Conservation (phyloP, 345 rosid species). For the Hypericum perforatum region DNA sequence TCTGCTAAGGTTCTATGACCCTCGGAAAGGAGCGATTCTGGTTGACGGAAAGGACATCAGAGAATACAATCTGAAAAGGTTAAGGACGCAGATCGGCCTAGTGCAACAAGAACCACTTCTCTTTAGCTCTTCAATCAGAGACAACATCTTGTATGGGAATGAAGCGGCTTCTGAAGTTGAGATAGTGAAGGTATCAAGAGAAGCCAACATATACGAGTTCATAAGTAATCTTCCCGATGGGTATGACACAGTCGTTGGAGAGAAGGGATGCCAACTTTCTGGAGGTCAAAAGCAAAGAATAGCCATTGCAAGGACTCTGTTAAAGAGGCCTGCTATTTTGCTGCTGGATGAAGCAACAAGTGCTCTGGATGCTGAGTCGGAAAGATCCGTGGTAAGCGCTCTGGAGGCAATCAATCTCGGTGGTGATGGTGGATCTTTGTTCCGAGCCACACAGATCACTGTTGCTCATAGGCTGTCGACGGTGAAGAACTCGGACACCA, state of each 20-base stretch:
- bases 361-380: constrained; percentile 75
- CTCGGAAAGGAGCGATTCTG: constrained; percentile 28
- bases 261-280: constrained; percentile 56
- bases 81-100: constrained; percentile 40
- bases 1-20: constrained; percentile 40
- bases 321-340: constrained; percentile 47
- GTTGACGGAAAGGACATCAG: constrained; percentile 31
- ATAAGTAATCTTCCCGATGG: constrained; percentile 42
- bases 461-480: constrained; percentile 84
- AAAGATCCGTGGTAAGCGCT: constrained; percentile 44
- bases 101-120: constrained; percentile 57
- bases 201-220: constrained; percentile 47
- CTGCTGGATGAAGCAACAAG: constrained; percentile 87
- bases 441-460: constrained; percentile 44
- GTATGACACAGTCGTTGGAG: constrained; percentile 46
- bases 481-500: constrained; percentile 48
- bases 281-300: constrained; percentile 61
- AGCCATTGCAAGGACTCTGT: constrained; percentile 47
- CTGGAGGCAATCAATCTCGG: constrained; percentile 35
- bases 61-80: constrained; percentile 30
- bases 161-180: constrained; percentile 39
- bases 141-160: constrained; percentile 40
- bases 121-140: constrained; percentile 37
- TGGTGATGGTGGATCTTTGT: constrained; percentile 14
- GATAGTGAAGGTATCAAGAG: constrained; percentile 34